Evolutionary conservation across 352 stramenopile species (phyloP).

Genomic region (Phytopythium cucurbitacearum): DNA sequence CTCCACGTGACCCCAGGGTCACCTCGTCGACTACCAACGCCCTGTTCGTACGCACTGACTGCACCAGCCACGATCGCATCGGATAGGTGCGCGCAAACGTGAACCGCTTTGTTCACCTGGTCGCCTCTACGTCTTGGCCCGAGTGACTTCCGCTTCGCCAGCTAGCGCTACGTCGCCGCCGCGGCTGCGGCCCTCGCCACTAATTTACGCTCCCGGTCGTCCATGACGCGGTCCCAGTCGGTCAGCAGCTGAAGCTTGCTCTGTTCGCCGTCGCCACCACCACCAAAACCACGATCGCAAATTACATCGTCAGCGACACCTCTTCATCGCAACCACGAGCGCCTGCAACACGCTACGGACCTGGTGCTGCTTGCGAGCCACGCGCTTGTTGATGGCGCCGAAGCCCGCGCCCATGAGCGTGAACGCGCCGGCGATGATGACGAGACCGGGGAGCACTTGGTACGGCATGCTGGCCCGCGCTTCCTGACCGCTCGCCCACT

Average conservation of each 20-base stretch:
- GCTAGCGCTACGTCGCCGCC: background rate
- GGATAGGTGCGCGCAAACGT: no score
- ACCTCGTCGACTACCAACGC: no score
- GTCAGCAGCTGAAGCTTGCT: conserved; percentile 76
- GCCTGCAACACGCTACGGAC: conserved; percentile 17
- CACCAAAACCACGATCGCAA: background rate
- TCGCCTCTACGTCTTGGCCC: no score
- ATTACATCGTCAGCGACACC: no score
- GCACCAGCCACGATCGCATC: no score
- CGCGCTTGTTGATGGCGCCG: conserved; percentile 69
- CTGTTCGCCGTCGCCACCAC: conserved; percentile 13
- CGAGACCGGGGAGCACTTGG: conserved; percentile 78
- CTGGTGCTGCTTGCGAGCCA: conserved; percentile 67
- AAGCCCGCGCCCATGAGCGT: conserved; percentile 75
- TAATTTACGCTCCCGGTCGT: conserved; percentile 71
- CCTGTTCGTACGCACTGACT: no score
- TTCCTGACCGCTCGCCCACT: conserved; percentile 5
- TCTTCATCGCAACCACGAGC: background rate
- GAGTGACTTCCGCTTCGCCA: no score
- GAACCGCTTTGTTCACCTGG: no score
- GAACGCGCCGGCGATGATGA: conserved; percentile 72
- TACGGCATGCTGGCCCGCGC: conserved; percentile 63
- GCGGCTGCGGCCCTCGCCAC: conserved; percentile 29
- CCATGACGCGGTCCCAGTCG: conserved; percentile 81
- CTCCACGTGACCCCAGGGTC: no score